phyloP scores from a whole-genome alignment of 2,329 filamentous ascomycete species.

The Fusarium xyrophilum region DNA sequence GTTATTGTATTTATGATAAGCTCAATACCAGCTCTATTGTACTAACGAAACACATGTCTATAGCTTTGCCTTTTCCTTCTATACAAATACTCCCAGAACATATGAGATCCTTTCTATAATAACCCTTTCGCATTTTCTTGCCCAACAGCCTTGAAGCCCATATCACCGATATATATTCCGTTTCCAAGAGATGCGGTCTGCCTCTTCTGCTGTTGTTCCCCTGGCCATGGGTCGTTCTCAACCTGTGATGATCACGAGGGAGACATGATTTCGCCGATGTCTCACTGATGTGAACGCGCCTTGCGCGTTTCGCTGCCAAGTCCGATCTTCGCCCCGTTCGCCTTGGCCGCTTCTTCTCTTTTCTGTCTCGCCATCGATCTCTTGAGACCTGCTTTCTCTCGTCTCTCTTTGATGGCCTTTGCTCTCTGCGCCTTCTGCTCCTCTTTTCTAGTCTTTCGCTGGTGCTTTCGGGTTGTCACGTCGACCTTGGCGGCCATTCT shows the following conservation, averaged over 20 bases:
- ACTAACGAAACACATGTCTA: background rate
- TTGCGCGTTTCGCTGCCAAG: background rate
- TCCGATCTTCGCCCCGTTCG: background rate
- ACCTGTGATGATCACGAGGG: fast-evolving
- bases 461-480: background rate
- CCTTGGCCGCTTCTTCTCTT: background rate
- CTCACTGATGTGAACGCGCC: background rate
- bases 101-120: background rate
- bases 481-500: background rate
- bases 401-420: background rate
- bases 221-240: background rate
- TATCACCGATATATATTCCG: background rate
- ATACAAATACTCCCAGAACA: background rate
- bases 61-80: background rate
- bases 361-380: background rate
- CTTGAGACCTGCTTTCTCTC: background rate
- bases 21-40: background rate
- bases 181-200: background rate
- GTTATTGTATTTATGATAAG: background rate
- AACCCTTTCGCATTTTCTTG: background rate
- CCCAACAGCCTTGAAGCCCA: background rate
- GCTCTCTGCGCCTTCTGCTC: background rate
- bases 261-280: background rate
- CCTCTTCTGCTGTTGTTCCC: background rate
- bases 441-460: background rate